Evolutionary conservation across 257 asterid genomes (phyloP), one percentile per base, ranked within the genome.

Genomic region (Solanum clarkiae): DNA sequence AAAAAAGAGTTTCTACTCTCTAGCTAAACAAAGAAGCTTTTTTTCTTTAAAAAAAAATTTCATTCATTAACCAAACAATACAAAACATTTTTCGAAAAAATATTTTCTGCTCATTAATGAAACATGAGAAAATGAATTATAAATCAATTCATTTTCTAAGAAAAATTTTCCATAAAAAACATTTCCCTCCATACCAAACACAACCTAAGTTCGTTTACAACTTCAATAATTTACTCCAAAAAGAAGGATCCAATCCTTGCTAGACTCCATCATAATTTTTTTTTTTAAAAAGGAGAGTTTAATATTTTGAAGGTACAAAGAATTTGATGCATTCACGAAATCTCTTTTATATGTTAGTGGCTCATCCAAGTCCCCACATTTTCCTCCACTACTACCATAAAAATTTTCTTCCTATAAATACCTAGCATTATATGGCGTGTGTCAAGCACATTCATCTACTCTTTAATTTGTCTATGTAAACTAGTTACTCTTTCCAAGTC

Each of bases 321-420:
- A 71, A 71, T 42, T 71, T 71, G 15, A 62, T 54, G 49, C 68
- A 13, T 1, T 51, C 86, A 60, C 26, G 62, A 36, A 45, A 80
- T 4, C 70, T 9, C 15, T 18, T 54, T 65, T 66, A 68, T 68
- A 56, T 24, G 49, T 32, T 86, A 86, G 51, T 86, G 77, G 77
- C 79, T 79, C 49, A 79, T 51, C 29, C 80, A 88, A 49, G 54
- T 12, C 84, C 84, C 90, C 81, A 72, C 85, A 63, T 81, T 44
- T 86, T 53, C 71, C 86, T 71, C 89, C 87, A 87, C 84, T 80
- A 13, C 13, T 32, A 77, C 24, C 62, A 7, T 6, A 56, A 13
- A 53, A 55, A 5, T 69, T 77, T 70, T 56, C 51, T 72, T 82
- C 71, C 92, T 93, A 91, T 92, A 93, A 90, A 89, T 92, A 84